Evolutionary conservation across 2,329 filamentous ascomycete species (phyloP).

Genomic region (Diaporthe sp.): DNA sequence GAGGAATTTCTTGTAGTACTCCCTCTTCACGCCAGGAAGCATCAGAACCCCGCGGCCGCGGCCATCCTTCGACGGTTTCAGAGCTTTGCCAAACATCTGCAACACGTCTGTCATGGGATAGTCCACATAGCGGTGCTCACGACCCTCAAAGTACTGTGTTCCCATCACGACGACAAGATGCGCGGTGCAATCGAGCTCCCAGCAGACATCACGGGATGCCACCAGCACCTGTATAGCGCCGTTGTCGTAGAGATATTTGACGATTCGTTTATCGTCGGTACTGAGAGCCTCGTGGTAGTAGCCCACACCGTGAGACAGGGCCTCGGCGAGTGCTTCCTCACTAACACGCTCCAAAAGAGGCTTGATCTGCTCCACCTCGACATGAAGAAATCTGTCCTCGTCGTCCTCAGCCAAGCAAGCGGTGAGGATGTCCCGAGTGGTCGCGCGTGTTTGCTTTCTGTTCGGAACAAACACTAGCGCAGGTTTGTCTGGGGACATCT

Average conservation of each 20-base stretch:
- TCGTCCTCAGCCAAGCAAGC: conserved; percentile 90
- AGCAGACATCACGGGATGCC: conserved; percentile 87
- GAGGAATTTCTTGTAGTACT: conserved; percentile 99
- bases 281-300: conserved; percentile 97
- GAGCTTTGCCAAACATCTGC: conserved; percentile 97
- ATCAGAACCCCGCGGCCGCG: conserved; percentile 93
- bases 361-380: conserved; percentile 83
- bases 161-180: conserved; percentile 97
- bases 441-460: conserved; percentile 91
- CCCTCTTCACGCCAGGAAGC: conserved; percentile 92
- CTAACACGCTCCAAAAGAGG: conserved; percentile 87
- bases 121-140: conserved; percentile 96
- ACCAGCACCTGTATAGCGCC: conserved; percentile 89
- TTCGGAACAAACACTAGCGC: conserved; percentile 93
- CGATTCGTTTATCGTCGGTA: conserved; percentile 90
- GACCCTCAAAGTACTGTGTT: conserved; percentile 96
- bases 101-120: conserved; percentile 94
- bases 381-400: conserved; percentile 93
- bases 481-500: conserved; percentile 89
- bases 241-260: conserved; percentile 89
- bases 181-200: conserved; percentile 90
- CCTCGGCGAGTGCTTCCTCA: conserved; percentile 88
- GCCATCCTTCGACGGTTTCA: conserved; percentile 82
- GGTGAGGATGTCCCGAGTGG: conserved; percentile 88
- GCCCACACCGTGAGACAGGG: conserved; percentile 91